These are phyloP conservation scores for Macrocystidia cucumis DNA, from an alignment of 1,284 basidiomycete species.

Conservation along the genomic window DNA sequence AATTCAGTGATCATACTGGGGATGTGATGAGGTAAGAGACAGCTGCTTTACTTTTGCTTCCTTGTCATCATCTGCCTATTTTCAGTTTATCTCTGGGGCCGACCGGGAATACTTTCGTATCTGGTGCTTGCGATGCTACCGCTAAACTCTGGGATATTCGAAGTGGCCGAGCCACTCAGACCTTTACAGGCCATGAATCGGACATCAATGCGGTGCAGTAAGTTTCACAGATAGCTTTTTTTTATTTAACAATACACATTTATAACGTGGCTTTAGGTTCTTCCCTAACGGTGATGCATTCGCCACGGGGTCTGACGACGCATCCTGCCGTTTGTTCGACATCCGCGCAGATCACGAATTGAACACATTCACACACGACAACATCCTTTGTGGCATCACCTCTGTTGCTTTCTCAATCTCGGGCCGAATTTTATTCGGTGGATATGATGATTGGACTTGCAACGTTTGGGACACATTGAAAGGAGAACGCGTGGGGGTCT, in stretches of 20 bases:
- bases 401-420: constrained; percentile 98
- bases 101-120: constrained; percentile 94
- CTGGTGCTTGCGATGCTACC: constrained; percentile 96
- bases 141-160: constrained; percentile 99
- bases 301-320: constrained; percentile 98
- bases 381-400: constrained; percentile 97
- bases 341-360: constrained; percentile 96
- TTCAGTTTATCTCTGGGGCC: constrained; percentile 89
- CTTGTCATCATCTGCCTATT: constrained; percentile 11
- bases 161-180: constrained; percentile 94
- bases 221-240: no score
- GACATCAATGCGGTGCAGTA: constrained; percentile 99
- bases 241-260: no score
- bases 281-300: constrained; percentile 99
- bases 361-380: constrained; percentile 96
- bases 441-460: constrained; percentile 99
- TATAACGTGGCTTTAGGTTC: constrained; percentile 51
- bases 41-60: constrained; percentile 7
- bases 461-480: constrained; percentile 99
- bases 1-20: constrained; percentile 98
- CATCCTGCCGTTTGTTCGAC: constrained; percentile 96
- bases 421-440: constrained; percentile 94
- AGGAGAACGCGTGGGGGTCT: constrained; percentile 93
- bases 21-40: constrained; percentile 93
- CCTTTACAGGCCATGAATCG: constrained; percentile 97